A percentile compares a stretch with the other conserved stretches of the same genome.
These are phyloP conservation scores for Colletotrichum theobromicola DNA, from an alignment of 2,329 filamentous ascomycete genomes.

Conservation along the genomic window DNA sequence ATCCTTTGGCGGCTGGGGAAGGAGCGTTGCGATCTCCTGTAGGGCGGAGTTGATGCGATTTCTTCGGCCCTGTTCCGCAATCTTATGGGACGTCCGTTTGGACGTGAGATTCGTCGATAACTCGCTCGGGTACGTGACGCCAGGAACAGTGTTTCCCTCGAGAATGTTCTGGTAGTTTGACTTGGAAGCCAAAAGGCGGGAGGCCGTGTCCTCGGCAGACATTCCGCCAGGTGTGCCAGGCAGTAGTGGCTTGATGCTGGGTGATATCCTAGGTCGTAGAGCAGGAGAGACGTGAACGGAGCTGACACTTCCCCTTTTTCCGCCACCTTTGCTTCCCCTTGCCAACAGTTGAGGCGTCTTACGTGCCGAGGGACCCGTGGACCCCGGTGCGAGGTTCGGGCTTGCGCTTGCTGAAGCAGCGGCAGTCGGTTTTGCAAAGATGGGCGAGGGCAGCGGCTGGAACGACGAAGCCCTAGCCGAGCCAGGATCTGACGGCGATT, in stretches of 20 bases:
- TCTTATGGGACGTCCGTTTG: conserved; percentile 96
- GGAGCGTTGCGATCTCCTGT: conserved; percentile 84
- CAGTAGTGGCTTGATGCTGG: conserved; percentile 89
- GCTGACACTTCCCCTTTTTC: conserved; percentile 71
- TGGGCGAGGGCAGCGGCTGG: conserved; percentile 54
- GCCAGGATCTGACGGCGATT: conserved; percentile 40
- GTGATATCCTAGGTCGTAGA: conserved; percentile 86
- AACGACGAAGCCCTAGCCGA: conserved; percentile 57
- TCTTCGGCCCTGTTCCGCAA: conserved; percentile 92
- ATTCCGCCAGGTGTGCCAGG: conserved; percentile 61
- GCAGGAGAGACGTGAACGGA: conserved; percentile 86
- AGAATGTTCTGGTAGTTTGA: conserved; percentile 98
- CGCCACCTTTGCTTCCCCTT: conserved; percentile 56
- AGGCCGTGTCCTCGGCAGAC: conserved; percentile 64
- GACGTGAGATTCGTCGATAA: conserved; percentile 93
- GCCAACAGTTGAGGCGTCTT: conserved; percentile 63
- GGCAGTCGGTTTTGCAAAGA: conserved; percentile 44
- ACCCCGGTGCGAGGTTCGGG: conserved; percentile 65
- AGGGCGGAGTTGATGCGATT: conserved; percentile 96
- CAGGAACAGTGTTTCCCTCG: conserved; percentile 89
- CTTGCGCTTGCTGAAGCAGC: conserved; percentile 67
- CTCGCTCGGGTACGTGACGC: conserved; percentile 88
- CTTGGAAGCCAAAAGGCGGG: conserved; percentile 86
- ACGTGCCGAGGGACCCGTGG: conserved; percentile 46
- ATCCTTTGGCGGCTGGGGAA: conserved; percentile 66